Conservation (phyloP, 2,329 filamentous ascomycete species). For the Aspergillus brunneoviolaceus region DNA sequence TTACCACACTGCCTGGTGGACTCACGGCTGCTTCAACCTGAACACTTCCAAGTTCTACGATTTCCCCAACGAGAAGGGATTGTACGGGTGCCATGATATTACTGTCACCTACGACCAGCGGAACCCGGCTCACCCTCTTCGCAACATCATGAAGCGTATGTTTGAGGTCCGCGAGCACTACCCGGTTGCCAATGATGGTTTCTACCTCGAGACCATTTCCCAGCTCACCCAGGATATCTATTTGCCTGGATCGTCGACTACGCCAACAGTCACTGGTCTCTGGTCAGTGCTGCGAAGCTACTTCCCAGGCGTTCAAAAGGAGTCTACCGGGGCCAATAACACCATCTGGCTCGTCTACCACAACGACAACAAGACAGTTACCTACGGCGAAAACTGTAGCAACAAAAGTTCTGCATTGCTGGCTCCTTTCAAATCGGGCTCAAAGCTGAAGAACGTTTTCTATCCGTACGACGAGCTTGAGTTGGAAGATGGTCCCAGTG, state of each 20-base stretch:
- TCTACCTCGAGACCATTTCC: conserved; percentile 53
- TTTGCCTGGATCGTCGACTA: conserved; percentile 52
- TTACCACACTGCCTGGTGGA: conserved; percentile 60
- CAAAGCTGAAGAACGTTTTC: conserved; percentile 61
- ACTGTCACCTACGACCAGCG: conserved; percentile 59
- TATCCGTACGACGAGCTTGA: conserved; percentile 58
- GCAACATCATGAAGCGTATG: conserved; percentile 61
- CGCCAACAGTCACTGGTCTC: conserved; percentile 56
- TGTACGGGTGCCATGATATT: conserved; percentile 56
- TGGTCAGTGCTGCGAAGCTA: conserved; percentile 58
- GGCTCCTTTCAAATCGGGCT: conserved; percentile 54
- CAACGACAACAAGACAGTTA: conserved; percentile 46
- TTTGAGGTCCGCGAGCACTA: conserved; percentile 58
- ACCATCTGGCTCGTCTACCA: conserved; percentile 46
- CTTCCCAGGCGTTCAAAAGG: conserved; percentile 52
- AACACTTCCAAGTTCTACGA: conserved; percentile 56
- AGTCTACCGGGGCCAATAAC: conserved; percentile 43
- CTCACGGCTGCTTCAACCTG: conserved; percentile 62
- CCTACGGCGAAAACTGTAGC: conserved; percentile 58
- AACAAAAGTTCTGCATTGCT: conserved; percentile 49
- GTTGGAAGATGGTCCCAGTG: conserved; percentile 45
- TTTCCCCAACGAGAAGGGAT: conserved; percentile 55
- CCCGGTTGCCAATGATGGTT: conserved; percentile 60
- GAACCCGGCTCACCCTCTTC: conserved; percentile 59
- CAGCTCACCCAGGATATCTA: conserved; percentile 53